Evolutionary conservation across 176 grass and related monocot genomes (phyloP).

Genomic region (Oryza australiensis): DNA sequence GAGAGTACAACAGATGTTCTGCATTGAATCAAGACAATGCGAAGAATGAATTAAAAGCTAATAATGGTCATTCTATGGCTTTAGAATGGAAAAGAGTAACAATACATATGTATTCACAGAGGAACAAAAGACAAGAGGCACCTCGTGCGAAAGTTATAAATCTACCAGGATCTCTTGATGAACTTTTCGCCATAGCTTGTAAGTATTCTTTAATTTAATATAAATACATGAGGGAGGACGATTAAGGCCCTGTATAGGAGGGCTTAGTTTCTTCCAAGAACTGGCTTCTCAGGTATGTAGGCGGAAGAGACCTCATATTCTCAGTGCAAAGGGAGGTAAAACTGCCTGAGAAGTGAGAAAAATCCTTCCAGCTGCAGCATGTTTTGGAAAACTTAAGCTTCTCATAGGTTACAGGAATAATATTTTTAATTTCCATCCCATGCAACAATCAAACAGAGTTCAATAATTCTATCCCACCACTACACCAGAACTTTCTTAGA

Average conservation of each 20-base stretch:
- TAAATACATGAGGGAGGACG: not conserved
- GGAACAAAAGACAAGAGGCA: conserved; percentile 16
- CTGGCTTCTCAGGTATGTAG: not conserved
- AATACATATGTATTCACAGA: conserved; percentile 42
- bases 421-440: conserved; percentile 10
- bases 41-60: conserved; percentile 26
- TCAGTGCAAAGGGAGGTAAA: not conserved
- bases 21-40: not conserved
- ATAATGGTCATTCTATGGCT: conserved; percentile 20
- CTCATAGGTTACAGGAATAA: not conserved
- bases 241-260: not conserved
- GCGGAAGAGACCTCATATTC: not conserved
- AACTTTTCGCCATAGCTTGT: conserved; percentile 68
- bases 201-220: conserved; percentile 39
- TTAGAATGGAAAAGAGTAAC: conserved; percentile 57
- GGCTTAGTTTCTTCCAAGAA: not conserved
- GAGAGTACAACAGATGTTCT: not conserved
- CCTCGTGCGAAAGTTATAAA: conserved; percentile 64
- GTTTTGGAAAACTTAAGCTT: conserved; percentile 6
- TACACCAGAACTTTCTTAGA: conserved; percentile 5
- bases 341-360: not conserved
- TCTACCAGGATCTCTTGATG: conserved; percentile 67
- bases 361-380: not conserved
- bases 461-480: not conserved
- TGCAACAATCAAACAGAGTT: not conserved